Evolutionary conservation across 2,329 filamentous ascomycete species (phyloP).

Genomic region (Penicillium sp.): DNA sequence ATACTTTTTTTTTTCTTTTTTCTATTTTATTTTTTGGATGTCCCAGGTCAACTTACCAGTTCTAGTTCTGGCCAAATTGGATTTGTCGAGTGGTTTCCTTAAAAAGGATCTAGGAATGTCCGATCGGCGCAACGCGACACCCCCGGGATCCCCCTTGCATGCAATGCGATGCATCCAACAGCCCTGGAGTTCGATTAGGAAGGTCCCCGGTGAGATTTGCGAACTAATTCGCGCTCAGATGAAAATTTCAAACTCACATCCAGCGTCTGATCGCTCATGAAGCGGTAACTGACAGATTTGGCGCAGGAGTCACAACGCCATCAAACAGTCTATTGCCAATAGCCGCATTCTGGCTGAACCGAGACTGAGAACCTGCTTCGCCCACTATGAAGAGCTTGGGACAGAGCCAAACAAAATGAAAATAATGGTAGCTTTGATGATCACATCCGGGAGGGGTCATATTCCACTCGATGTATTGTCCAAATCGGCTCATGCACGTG

Average conservation of each 20-base stretch:
- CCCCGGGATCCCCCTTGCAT: conserved; percentile 15
- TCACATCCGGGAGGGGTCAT: neutral
- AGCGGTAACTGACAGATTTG: neutral
- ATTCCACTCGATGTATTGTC: conserved; percentile 4
- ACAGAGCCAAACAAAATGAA: neutral
- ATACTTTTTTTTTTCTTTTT: neutral
- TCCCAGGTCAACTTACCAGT: neutral
- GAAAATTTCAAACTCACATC: neutral
- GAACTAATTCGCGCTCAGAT: neutral
- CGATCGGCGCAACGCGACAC: conserved; percentile 3
- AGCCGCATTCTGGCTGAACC: conserved; percentile 1
- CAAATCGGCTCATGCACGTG: conserved; percentile 16
- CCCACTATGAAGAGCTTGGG: neutral
- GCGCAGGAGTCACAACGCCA: neutral
- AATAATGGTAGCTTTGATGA: neutral
- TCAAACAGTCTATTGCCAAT: conserved; percentile 12
- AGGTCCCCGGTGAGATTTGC: conserved; percentile 1
- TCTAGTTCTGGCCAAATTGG: neutral
- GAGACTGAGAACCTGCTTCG: neutral
- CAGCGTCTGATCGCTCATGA: neutral
- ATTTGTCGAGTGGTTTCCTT: neutral
- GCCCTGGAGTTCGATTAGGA: neutral
- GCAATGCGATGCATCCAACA: conserved; percentile 12
- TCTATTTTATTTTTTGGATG: too few relatives aligned
- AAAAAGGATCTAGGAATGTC: neutral